Evolutionary conservation across 2,329 filamentous ascomycete genomes (phyloP).

Genomic region (Aspergillus sp.): DNA sequence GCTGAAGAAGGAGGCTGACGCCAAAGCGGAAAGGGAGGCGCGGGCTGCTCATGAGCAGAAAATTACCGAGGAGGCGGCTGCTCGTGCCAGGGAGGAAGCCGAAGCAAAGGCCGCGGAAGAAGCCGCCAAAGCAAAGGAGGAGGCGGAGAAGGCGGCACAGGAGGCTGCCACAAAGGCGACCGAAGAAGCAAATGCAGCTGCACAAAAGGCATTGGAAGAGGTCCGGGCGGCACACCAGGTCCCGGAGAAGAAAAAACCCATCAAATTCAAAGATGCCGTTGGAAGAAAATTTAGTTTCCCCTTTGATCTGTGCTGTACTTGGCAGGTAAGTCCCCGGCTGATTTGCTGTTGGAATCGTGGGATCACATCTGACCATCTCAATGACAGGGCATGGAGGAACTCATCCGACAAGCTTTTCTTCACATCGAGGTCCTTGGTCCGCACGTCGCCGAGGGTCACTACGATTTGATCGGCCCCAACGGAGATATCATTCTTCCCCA

Average conservation of each 20-base stretch:
- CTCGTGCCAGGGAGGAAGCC: constrained; percentile 50
- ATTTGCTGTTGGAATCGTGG: not conserved
- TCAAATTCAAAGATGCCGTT: constrained; percentile 89
- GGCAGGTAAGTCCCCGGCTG: constrained; percentile 61
- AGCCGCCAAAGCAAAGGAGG: constrained; percentile 47
- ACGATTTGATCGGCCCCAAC: constrained; percentile 75
- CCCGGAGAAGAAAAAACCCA: constrained; percentile 66
- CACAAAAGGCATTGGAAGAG: constrained; percentile 35
- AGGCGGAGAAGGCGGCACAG: constrained; percentile 43
- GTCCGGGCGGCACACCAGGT: constrained; percentile 35
- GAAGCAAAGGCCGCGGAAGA: constrained; percentile 47
- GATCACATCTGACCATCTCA: constrained; percentile 7
- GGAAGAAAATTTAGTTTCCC: constrained; percentile 92
- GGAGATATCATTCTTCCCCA: constrained; percentile 79
- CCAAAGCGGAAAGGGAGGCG: constrained; percentile 30
- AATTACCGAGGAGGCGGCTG: constrained; percentile 43
- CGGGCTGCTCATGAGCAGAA: constrained; percentile 42
- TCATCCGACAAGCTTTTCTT: constrained; percentile 80
- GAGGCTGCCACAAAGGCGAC: constrained; percentile 39
- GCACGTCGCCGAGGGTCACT: constrained; percentile 75
- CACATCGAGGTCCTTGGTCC: constrained; percentile 75
- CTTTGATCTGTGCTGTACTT: constrained; percentile 79
- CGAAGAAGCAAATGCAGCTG: constrained; percentile 36
- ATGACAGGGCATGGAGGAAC: constrained; percentile 74
- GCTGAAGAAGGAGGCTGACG: constrained; percentile 53